phyloP scores from a whole-genome alignment of 768 basidiomycete species.

The Lactarius quietus region DNA sequence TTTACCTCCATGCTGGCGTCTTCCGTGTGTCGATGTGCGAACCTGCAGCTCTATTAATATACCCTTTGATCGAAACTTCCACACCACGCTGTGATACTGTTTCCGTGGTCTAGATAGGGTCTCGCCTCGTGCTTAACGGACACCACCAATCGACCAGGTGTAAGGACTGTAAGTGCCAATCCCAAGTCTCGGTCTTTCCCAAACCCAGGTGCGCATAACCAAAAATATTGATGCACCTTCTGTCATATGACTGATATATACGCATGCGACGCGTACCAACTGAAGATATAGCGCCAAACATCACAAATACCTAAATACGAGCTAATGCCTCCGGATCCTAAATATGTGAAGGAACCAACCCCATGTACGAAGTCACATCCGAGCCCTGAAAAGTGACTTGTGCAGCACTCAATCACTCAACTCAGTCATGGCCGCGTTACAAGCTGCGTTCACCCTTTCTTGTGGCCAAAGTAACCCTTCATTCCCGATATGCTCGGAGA shows the following conservation, averaged over 20 bases:
- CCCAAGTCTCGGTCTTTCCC: not conserved
- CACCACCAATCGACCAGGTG: not conserved
- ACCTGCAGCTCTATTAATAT: not conserved
- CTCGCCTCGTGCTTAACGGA: not conserved
- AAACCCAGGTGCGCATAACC: not conserved
- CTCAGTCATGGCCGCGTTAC: not conserved
- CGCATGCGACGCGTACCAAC: not conserved
- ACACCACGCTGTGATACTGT: not conserved
- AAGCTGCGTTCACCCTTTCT: conserved; percentile 14
- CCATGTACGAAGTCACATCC: conserved; percentile 6
- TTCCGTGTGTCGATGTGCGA: not conserved
- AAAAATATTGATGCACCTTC: not conserved
- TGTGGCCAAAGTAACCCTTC: conserved; percentile 4
- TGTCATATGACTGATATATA: not conserved
- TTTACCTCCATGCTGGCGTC: not conserved
- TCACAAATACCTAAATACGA: not conserved
- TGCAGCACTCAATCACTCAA: not conserved
- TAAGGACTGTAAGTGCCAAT: not conserved
- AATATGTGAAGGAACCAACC: not conserved
- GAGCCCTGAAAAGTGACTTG: not conserved
- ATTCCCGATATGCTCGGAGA: not conserved
- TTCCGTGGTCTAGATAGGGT: not conserved
- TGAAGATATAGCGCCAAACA: not conserved
- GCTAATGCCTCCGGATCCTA: not conserved
- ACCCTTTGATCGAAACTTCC: not conserved